Evolutionary conservation across 805 yeast genomes (phyloP).

Genomic region (Pichia ethanolica): DNA sequence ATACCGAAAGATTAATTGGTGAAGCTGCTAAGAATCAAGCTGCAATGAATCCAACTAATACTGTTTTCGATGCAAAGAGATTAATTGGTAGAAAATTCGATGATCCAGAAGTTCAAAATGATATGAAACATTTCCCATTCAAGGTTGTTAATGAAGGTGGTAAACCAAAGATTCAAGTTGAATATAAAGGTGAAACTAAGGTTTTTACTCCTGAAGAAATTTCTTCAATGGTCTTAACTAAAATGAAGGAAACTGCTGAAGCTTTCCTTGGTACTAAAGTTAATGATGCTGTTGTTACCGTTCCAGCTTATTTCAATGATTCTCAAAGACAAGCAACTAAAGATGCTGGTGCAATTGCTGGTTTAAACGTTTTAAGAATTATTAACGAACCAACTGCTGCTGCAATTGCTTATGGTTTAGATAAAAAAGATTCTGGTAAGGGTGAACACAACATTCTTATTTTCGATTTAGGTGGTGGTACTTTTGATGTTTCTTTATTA

Average conservation of each 20-base stretch:
- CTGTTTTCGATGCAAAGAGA: conserved; percentile 88
- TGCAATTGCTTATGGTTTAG: conserved; percentile 94
- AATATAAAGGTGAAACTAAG: conserved; percentile 78
- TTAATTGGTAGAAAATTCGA: conserved; percentile 83
- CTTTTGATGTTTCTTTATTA: conserved; percentile 90
- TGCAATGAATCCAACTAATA: conserved; percentile 84
- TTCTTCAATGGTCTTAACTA: conserved; percentile 83
- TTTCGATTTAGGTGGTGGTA: conserved; percentile 97
- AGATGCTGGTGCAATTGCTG: conserved; percentile 96
- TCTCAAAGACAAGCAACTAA: conserved; percentile 98
- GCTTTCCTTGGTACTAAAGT: conserved; percentile 78
- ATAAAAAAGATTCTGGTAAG: conserved; percentile 68
- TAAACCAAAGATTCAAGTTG: conserved; percentile 79
- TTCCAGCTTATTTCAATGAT: conserved; percentile 95
- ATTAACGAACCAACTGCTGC: conserved; percentile 98
- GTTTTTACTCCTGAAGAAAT: conserved; percentile 91
- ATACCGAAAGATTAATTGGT: conserved; percentile 87
- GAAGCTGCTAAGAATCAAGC: conserved; percentile 98
- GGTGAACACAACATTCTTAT: conserved; percentile 76
- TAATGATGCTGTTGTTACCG: conserved; percentile 90
- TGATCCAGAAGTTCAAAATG: conserved; percentile 77
- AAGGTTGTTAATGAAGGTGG: conserved; percentile 64
- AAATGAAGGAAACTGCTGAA: conserved; percentile 88
- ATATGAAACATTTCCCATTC: conserved; percentile 82
- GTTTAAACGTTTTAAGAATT: conserved; percentile 88